Conservation (phyloP, 345 rosid species). For the Acer campestre region DNA sequence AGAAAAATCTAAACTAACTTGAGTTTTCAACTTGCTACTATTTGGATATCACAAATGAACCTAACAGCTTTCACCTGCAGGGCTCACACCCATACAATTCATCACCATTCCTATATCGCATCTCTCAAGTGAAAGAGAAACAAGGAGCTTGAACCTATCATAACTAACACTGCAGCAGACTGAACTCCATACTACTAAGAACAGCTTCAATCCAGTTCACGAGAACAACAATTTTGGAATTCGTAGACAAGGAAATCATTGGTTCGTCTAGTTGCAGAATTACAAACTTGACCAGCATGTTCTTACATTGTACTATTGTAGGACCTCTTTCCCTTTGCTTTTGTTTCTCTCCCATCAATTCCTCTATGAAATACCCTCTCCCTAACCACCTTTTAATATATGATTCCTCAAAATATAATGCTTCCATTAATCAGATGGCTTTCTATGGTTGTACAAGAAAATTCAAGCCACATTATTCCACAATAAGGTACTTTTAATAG, state of each 20-base stretch:
- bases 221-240: background rate
- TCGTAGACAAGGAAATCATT: background rate
- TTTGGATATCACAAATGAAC: background rate
- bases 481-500: background rate
- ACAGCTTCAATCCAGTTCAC: background rate
- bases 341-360: background rate
- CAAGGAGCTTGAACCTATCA: background rate
- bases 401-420: constrained; percentile 1
- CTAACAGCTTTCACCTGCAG: background rate
- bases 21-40: background rate
- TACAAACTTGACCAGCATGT: background rate
- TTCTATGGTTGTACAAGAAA: background rate
- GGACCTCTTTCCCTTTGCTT: background rate
- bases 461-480: background rate
- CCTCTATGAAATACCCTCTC: background rate
- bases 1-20: background rate
- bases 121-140: background rate
- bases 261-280: background rate
- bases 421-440: background rate
- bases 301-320: background rate
- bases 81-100: background rate
- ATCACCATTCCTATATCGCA: background rate
- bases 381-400: background rate
- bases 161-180: background rate
- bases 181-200: background rate